Percentiles rank a stretch among this genome's conserved stretches.
These are phyloP conservation scores for Trypanosoma cruzi DNA, from an alignment of 208 protist genomes.

Conservation along the genomic window DNA sequence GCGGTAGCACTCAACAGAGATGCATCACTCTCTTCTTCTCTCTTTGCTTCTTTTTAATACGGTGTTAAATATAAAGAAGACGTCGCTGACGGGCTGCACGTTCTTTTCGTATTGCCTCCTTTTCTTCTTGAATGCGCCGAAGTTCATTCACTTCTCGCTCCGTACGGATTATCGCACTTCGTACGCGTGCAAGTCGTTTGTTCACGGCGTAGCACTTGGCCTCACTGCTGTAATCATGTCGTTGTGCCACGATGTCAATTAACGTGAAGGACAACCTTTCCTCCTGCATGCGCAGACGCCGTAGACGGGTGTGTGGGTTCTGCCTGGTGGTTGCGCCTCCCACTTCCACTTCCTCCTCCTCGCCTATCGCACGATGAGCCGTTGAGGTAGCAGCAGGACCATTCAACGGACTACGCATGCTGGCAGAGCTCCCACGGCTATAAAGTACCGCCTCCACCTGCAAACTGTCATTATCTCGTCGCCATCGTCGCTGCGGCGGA, in stretches of 20 bases:
- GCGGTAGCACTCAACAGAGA: not conserved
- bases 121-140: slow-evolving; percentile 21
- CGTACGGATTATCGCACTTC: slow-evolving; percentile 14
- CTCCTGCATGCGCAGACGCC: slow-evolving; percentile 14
- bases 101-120: not conserved
- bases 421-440: not conserved
- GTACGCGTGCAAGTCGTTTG: slow-evolving; percentile 22
- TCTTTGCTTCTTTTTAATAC: not conserved
- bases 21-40: not conserved
- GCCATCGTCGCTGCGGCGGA: not conserved
- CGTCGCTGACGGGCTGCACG: slow-evolving; percentile 2
- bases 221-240: slow-evolving; percentile 28
- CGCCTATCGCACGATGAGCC: not conserved
- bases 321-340: not conserved
- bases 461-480: slow-evolving; percentile 9
- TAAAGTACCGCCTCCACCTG: slow-evolving; percentile 10
- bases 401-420: too few species aligned
- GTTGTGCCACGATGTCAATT: not conserved
- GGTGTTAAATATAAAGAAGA: not conserved
- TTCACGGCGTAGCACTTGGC: slow-evolving; percentile 29
- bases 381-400: too few species aligned
- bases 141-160: slow-evolving; percentile 28
- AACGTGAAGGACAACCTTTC: not conserved
- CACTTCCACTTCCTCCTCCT: not conserved
- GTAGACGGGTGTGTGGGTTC: slow-evolving; percentile 13